Conservation (phyloP, 371 early-diverging fungal genomes). For the Rhizopus sp. region DNA sequence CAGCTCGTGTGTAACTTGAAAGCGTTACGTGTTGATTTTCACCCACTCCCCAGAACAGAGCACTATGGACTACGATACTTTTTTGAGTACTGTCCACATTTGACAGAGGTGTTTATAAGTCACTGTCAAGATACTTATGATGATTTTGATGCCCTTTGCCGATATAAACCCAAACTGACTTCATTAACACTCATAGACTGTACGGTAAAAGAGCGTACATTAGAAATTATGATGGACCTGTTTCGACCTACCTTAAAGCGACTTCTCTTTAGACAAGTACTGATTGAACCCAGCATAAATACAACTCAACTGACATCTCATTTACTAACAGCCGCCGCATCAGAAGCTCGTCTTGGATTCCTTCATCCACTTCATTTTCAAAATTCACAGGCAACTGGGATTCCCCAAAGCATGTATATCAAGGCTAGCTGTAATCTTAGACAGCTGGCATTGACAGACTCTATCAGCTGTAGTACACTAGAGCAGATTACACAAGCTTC, state of each 20-base stretch:
- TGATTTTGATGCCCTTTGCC: constrained; percentile 36
- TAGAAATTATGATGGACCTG: constrained; percentile 19
- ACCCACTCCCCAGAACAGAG: constrained; percentile 36
- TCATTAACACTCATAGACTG: constrained; percentile 40
- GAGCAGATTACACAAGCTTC: constrained; percentile 27
- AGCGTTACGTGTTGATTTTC: constrained; percentile 49
- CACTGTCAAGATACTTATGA: constrained; percentile 51
- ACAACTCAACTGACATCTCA: constrained; percentile 11
- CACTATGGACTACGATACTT: constrained; percentile 46
- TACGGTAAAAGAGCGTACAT: constrained; percentile 37
- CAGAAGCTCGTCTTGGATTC: background rate
- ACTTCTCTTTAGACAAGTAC: constrained; percentile 36
- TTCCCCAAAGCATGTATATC: constrained; percentile 25
- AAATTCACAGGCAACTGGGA: constrained; percentile 21
- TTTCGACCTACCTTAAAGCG: constrained; percentile 13
- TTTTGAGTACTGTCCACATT: constrained; percentile 33
- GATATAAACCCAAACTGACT: constrained; percentile 26
- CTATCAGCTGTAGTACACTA: constrained; percentile 27
- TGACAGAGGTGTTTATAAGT: constrained; percentile 40
- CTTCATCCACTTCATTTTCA: constrained; percentile 22
- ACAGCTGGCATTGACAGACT: constrained; percentile 38
- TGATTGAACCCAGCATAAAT: constrained; percentile 27
- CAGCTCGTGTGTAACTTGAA: constrained; percentile 38
- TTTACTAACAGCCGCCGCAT: background rate
- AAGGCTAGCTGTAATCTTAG: constrained; percentile 22